phyloP scores from a whole-genome alignment of 768 basidiomycete genomes.

The Auriscalpium vulgare region DNA sequence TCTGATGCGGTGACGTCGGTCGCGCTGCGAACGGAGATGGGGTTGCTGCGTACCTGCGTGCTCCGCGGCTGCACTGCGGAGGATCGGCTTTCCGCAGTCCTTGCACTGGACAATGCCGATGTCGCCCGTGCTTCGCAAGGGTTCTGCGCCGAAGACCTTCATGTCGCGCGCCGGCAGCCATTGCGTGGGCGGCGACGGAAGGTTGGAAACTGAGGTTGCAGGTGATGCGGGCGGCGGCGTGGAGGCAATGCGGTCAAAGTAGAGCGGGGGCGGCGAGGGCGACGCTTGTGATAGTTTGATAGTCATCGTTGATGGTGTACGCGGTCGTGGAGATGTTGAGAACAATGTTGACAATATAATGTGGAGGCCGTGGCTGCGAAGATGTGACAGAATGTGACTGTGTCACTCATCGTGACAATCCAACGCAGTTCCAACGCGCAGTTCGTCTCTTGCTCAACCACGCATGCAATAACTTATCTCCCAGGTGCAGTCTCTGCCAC shows the following conservation, averaged over 20 bases:
- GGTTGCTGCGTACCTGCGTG: slow-evolving; percentile 54
- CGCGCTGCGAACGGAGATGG: background rate
- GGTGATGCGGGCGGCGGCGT: slow-evolving; percentile 28
- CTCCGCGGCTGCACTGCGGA: slow-evolving; percentile 66
- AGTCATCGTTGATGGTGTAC: slow-evolving; percentile 21
- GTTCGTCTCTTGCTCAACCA: no score
- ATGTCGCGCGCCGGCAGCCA: slow-evolving; percentile 84
- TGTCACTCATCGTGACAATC: no score
- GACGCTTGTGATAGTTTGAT: slow-evolving; percentile 33
- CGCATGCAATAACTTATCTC: no score
- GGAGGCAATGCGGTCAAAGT: slow-evolving; percentile 43
- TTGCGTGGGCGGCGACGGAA: slow-evolving; percentile 70
- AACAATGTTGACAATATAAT: no score
- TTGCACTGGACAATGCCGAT: slow-evolving; percentile 63
- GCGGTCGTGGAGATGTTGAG: no score
- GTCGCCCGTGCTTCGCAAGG: slow-evolving; percentile 51
- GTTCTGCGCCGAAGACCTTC: slow-evolving; percentile 78
- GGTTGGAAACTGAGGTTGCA: slow-evolving; percentile 23
- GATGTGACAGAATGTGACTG: no score
- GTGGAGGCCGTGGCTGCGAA: no score
- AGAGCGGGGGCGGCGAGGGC: slow-evolving; percentile 39
- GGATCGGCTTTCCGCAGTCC: slow-evolving; percentile 75
- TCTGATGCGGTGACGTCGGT: slow-evolving; percentile 25
- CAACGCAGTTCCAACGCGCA: no score
- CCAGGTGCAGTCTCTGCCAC: no score